Percentiles rank a stretch among this genome's conserved stretches.
These are phyloP conservation scores for Yamadazyma scolyti DNA, from an alignment of 805 yeast genomes.

Conservation along the genomic window DNA sequence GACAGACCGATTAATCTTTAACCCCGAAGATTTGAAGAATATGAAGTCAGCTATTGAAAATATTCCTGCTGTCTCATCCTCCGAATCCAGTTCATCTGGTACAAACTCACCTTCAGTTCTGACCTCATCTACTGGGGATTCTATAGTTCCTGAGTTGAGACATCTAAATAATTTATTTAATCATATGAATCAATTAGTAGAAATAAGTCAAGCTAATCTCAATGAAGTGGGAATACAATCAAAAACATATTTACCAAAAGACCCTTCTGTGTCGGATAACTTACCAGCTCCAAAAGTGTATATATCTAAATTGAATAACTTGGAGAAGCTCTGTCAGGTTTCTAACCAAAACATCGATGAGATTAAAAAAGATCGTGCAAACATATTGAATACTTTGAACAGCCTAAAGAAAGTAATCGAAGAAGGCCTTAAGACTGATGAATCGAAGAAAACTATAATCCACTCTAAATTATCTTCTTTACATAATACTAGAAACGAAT, in stretches of 20 bases:
- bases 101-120: neutral
- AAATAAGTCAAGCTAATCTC: slow-evolving; percentile 29
- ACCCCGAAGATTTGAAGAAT: slow-evolving; percentile 19
- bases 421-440: slow-evolving; percentile 29
- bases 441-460: slow-evolving; percentile 28
- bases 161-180: slow-evolving; percentile 27
- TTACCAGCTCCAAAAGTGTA: slow-evolving; percentile 37
- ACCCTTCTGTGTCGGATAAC: slow-evolving; percentile 30
- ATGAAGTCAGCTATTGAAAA: slow-evolving; percentile 14
- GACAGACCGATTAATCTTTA: slow-evolving; percentile 51
- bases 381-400: slow-evolving; percentile 24
- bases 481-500: slow-evolving; percentile 26
- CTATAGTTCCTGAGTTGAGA: slow-evolving; percentile 23
- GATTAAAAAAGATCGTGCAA: slow-evolving; percentile 22
- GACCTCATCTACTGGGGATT: neutral
- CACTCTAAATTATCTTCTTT: slow-evolving; percentile 23
- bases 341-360: slow-evolving; percentile 29
- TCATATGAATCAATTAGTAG: slow-evolving; percentile 23
- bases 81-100: neutral
- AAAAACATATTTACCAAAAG: slow-evolving; percentile 31
- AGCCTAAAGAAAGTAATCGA: slow-evolving; percentile 20
- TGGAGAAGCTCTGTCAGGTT: slow-evolving; percentile 34
- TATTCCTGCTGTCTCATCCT: neutral
- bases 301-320: slow-evolving; percentile 33
- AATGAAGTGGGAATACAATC: slow-evolving; percentile 37